These are phyloP conservation scores for Dryadomyces quercivorus DNA, from an alignment of 2,329 filamentous ascomycete species.

Conservation along the genomic window DNA sequence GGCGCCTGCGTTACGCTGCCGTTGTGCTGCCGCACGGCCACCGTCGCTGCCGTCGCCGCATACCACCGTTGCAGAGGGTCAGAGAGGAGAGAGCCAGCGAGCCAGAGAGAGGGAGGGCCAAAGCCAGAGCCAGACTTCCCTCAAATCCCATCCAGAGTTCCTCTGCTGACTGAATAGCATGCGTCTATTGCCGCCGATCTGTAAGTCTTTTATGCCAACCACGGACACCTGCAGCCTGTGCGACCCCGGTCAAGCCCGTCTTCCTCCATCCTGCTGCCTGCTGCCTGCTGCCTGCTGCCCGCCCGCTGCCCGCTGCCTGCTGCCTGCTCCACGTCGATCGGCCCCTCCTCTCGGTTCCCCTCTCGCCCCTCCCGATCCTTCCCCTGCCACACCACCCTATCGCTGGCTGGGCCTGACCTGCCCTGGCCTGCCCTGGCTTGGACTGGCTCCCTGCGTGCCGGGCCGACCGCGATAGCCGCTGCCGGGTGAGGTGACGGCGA, in stretches of 20 bases:
- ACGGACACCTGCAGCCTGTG: background rate
- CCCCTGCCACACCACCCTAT: background rate
- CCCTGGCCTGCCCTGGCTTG: no score
- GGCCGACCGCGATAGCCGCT: background rate
- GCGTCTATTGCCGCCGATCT: slow-evolving; percentile 82
- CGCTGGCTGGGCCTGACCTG: no score
- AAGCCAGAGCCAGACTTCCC: no score
- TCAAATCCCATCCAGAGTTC: background rate
- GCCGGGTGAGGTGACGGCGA: no score
- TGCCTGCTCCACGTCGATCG: background rate
- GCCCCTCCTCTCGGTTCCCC: no score
- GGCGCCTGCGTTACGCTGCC: background rate
- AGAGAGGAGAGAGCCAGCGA: no score
- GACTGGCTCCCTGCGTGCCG: background rate
- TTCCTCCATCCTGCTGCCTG: background rate
- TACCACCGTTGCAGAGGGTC: no score
- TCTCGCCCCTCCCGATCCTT: background rate
- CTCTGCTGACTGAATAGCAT: slow-evolving; percentile 43
- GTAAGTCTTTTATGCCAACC: slow-evolving; percentile 51
- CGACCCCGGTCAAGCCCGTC: background rate
- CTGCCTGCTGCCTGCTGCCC: background rate
- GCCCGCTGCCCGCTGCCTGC: background rate
- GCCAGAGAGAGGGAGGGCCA: no score
- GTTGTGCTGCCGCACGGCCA: background rate
- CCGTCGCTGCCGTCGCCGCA: background rate